Percentiles rank a stretch among this genome's conserved stretches.
Conservation (phyloP, 2,329 filamentous ascomycete species). For the Aspergillus glaucus region DNA sequence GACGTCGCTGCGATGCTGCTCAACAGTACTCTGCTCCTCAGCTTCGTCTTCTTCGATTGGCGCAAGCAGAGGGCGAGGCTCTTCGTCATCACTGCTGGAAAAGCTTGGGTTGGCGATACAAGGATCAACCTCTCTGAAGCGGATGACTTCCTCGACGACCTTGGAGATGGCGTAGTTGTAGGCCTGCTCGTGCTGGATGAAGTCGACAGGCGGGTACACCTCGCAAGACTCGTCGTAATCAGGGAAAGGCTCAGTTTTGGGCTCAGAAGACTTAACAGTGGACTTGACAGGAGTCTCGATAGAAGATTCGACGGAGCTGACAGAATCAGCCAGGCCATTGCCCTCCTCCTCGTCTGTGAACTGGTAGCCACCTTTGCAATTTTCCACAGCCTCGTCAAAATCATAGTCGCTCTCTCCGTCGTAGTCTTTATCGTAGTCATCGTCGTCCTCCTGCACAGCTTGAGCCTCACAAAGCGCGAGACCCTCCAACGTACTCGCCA, state of each 20-base stretch:
- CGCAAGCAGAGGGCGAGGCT: background rate
- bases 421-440: background rate
- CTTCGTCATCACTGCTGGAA: background rate
- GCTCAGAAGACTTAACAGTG: background rate
- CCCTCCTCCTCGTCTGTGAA: background rate
- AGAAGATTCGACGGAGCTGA: too few species aligned
- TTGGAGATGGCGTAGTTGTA: conserved; percentile 19
- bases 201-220: background rate
- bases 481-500: background rate
- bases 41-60: conserved; percentile 1
- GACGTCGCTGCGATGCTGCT: background rate
- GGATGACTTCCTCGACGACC: conserved; percentile 16
- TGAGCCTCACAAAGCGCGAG: background rate
- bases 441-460: background rate
- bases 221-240: conserved; percentile 19
- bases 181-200: conserved; percentile 13
- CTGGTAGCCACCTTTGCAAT: too few species aligned
- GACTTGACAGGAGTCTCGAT: background rate
- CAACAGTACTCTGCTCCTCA: background rate
- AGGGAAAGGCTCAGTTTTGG: conserved; percentile 18
- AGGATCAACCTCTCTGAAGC: conserved; percentile 9
- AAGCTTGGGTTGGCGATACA: conserved; percentile 1
- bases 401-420: background rate
- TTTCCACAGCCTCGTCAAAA: too few species aligned
- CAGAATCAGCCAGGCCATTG: background rate